Percentiles rank a stretch among this genome's conserved stretches.
Evolutionary conservation across 345 rosid species (phyloP).

Genomic region (Toxicodendron radicans): DNA sequence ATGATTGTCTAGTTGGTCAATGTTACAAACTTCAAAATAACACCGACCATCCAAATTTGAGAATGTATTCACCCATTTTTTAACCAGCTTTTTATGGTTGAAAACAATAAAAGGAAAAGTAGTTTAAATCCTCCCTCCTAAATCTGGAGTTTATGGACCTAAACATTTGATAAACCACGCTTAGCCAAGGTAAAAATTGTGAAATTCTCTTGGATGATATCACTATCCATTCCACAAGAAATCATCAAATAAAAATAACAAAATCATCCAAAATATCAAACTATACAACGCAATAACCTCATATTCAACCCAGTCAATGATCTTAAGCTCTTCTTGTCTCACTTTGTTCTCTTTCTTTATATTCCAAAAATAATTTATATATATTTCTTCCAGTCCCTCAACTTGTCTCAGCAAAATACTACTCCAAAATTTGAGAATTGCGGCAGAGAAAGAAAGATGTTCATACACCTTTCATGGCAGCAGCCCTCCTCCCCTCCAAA

Average conservation of each 20-base stretch:
- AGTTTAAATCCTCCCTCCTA: not conserved
- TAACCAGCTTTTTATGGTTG: not conserved
- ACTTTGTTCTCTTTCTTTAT: constrained; percentile 10
- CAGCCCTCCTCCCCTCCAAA: not conserved
- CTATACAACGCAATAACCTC: constrained; percentile 39
- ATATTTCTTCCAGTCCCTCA: constrained; percentile 22
- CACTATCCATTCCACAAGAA: constrained; percentile 2
- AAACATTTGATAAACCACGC: constrained; percentile 4
- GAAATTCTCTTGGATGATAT: not conserved
- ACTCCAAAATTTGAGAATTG: constrained; percentile 28
- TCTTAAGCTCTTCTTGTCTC: constrained; percentile 12
- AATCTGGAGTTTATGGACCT: constrained; percentile 12
- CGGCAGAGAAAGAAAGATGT: constrained; percentile 11
- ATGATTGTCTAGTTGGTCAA: no score
- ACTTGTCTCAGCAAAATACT: constrained; percentile 28
- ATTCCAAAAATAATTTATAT: constrained; percentile 21
- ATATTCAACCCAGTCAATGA: constrained; percentile 15
- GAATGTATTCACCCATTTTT: not conserved
- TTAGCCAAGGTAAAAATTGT: not conserved
- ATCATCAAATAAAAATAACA: constrained; percentile 2
- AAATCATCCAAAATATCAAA: constrained; percentile 23
- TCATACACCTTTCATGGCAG: constrained; percentile 16
- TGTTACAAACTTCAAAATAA: no score
- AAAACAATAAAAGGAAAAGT: not conserved
- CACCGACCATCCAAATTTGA: no score